phyloP scores from a whole-genome alignment of 1,139 yeast genomes.

The Pichia sp. region DNA sequence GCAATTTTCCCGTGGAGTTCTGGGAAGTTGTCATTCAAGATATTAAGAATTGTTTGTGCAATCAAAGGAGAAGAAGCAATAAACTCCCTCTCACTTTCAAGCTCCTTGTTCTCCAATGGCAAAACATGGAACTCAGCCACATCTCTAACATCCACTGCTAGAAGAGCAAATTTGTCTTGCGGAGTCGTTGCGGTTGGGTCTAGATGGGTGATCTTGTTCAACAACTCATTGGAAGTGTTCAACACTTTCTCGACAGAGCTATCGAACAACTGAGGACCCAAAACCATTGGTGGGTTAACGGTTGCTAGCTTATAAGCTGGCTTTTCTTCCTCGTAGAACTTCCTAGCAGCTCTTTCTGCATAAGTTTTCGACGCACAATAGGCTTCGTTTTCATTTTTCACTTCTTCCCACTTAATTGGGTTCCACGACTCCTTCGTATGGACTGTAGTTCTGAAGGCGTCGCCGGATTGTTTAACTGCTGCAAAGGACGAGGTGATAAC shows the following conservation, averaged over 20 bases:
- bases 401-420: slow-evolving; percentile 37
- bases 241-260: slow-evolving; percentile 28
- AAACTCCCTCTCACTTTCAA: slow-evolving; percentile 40
- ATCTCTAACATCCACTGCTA: slow-evolving; percentile 41
- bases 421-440: slow-evolving; percentile 40
- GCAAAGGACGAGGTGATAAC: slow-evolving; percentile 58
- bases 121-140: slow-evolving; percentile 40
- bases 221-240: slow-evolving; percentile 37
- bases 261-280: slow-evolving; percentile 44
- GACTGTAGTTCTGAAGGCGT: slow-evolving; percentile 8
- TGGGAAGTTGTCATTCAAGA: slow-evolving; percentile 37
- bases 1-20: slow-evolving; percentile 38
- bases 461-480: slow-evolving; percentile 32
- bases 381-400: slow-evolving; percentile 32
- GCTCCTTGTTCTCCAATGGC: slow-evolving; percentile 34
- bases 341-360: slow-evolving; percentile 55
- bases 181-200: slow-evolving; percentile 26
- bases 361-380: slow-evolving; percentile 48
- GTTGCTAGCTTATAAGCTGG: slow-evolving; percentile 42
- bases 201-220: slow-evolving; percentile 31
- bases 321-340: slow-evolving; percentile 37
- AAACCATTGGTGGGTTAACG: slow-evolving; percentile 47
- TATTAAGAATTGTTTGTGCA: slow-evolving; percentile 37
- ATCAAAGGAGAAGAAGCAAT: slow-evolving; percentile 36
- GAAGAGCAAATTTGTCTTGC: slow-evolving; percentile 25